Base-by-base conservation (phyloP, 176 grass and related monocot genomes). In the Guadua angustifolia region DNA sequence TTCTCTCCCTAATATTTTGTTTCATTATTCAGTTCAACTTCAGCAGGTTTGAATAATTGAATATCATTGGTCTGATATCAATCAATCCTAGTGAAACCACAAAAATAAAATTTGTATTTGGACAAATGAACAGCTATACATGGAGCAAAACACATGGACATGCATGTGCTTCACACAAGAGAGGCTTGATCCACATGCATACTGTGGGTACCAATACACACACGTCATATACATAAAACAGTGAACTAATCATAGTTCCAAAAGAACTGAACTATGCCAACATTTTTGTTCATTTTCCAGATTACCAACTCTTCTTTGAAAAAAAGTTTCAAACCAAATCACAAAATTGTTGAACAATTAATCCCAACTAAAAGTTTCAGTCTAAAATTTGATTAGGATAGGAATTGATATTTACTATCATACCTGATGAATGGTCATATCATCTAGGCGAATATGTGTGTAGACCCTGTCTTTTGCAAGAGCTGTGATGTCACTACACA, bases 381-480 rank as follows among this genome's bases (percentile, higher is more conserved):
- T 11, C 7, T 25, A 67, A 84, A 38, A 39, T 32, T 64, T 50
- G 35, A 77, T 55, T 9, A 47, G 72, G 39, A 77, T 40, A 32
- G 1, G 35, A 19, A 66, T 77, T 32, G 25, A 7, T 45, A 52
- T 66, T 19, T 39, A 80, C 25, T 70, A 63, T 19, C 71, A 61
- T 83, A 99, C 97, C 91, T 96, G 97, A 52, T 94, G 91, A 84
- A 99, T 88, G 13, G 78, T 94, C 91, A 96, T 99, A 67, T 96
- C 91, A 92, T 99, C 97, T 56, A 99, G 86, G 49, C 84, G 97
- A 67, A 99, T 88, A 63, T 91, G 93, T 45, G 97, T 83, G 82
- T 99, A 99, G 69, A 91, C 86, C 89, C 84, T 99, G 86, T 99
- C 93, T 92, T 99, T 99, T 65, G 97, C 97, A 42, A 99, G 89